These are phyloP conservation scores for Tilletia walkeri DNA, from an alignment of 1,284 basidiomycete genomes.

Conservation along the genomic window DNA sequence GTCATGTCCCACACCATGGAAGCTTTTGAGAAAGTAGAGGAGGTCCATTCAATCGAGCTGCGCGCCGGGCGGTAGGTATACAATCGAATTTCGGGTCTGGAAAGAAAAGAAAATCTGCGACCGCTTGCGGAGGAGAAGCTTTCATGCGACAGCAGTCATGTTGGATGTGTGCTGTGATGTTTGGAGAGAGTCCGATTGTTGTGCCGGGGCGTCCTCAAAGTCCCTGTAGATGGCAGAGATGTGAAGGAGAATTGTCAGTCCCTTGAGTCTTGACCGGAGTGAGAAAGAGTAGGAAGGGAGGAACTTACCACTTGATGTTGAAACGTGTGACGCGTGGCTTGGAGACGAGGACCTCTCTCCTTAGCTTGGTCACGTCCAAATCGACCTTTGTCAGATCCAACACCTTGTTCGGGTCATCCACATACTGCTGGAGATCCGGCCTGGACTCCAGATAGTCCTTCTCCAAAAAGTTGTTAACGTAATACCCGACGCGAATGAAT, in stretches of 20 bases:
- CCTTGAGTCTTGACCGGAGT: not conserved
- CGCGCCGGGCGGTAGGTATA: too few species aligned
- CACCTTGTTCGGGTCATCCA: conserved; percentile 17
- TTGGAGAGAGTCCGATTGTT: not conserved
- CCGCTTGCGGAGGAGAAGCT: too few species aligned
- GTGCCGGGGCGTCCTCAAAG: conserved; percentile 15
- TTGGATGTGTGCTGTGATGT: not conserved
- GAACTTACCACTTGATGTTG: conserved; percentile 58
- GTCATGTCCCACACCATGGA: too few species aligned
- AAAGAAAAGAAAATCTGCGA: too few species aligned
- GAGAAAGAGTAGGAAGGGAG: not conserved
- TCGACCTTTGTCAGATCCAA: conserved; percentile 51
- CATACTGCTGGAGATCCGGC: conserved; percentile 24
- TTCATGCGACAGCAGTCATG: not conserved
- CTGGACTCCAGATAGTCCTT: conserved; percentile 80
- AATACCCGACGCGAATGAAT: conserved; percentile 98
- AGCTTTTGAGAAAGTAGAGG: too few species aligned
- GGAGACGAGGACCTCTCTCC: conserved; percentile 78
- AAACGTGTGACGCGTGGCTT: conserved; percentile 90
- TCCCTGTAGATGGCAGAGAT: not conserved
- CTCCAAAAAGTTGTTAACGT: conserved; percentile 98
- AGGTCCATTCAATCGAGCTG: too few species aligned
- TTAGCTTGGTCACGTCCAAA: conserved; percentile 61
- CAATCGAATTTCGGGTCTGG: too few species aligned
- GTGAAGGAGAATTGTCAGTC: not conserved